phyloP scores from a whole-genome alignment of 768 basidiomycete species.

The Rhodocollybia butyracea region DNA sequence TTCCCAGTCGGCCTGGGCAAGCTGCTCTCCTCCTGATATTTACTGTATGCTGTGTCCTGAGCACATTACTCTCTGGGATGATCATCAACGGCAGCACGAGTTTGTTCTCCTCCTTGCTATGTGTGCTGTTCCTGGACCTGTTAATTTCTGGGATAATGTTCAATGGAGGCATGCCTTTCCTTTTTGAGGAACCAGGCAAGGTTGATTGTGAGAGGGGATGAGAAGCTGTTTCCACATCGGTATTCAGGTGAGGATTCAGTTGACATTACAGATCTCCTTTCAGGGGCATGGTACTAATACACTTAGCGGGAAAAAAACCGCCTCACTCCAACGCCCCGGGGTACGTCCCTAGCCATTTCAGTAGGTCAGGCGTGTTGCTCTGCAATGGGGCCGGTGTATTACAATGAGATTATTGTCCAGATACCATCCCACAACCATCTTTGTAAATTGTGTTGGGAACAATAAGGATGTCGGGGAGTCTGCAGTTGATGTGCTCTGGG shows the following conservation, averaged over 20 bases:
- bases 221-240: background rate
- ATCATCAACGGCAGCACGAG: background rate
- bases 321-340: too few species aligned
- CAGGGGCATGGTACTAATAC: background rate
- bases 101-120: background rate
- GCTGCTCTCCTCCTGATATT: background rate
- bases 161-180: background rate
- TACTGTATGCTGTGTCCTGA: too few species aligned
- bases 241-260: background rate
- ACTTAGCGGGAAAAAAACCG: background rate
- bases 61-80: background rate
- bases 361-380: too few species aligned
- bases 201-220: too few species aligned
- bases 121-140: background rate
- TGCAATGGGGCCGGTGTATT: background rate
- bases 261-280: background rate
- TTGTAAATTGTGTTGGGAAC: background rate
- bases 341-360: too few species aligned
- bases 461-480: slow-evolving; percentile 1
- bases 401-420: background rate
- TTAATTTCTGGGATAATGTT: background rate
- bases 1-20: background rate
- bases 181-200: too few species aligned
- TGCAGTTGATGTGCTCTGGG: background rate
- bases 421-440: background rate